Evolutionary conservation across 148 eudicot species (phyloP).

Genomic region (Heliosperma pusillum): DNA sequence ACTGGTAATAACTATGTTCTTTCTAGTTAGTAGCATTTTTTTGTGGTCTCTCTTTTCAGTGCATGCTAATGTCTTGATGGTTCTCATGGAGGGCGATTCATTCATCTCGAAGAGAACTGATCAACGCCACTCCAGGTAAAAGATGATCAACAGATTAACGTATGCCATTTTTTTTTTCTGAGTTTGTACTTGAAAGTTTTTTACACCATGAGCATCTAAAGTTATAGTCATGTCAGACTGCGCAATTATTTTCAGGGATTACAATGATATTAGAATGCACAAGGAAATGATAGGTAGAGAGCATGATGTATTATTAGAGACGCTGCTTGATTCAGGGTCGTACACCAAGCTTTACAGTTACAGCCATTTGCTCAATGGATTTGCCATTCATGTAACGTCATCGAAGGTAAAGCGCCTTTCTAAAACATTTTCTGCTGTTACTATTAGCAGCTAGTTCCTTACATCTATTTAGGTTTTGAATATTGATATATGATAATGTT

Average conservation of each 20-base stretch:
- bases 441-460: neutral
- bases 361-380: conserved; percentile 65
- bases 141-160: neutral
- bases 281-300: conserved; percentile 37
- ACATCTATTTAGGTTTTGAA: no score
- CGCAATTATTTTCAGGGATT: conserved; percentile 24
- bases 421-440: neutral
- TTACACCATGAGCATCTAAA: neutral
- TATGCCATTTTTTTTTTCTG: neutral
- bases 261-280: conserved; percentile 30
- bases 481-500: no score
- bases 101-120: conserved; percentile 26
- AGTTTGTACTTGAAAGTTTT: neutral
- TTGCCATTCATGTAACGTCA: conserved; percentile 41
- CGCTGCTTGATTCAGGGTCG: conserved; percentile 38
- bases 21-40: conserved; percentile 28
- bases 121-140: conserved; percentile 30
- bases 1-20: conserved; percentile 13
- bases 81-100: conserved; percentile 59
- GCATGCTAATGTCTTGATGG: conserved; percentile 53
- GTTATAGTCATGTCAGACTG: conserved; percentile 6
- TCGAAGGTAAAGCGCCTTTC: conserved; percentile 29
- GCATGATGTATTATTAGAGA: conserved; percentile 52
- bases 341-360: conserved; percentile 61
- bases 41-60: conserved; percentile 25